phyloP scores from a whole-genome alignment of 345 rosid genomes.

The Salix arbutifolia region DNA sequence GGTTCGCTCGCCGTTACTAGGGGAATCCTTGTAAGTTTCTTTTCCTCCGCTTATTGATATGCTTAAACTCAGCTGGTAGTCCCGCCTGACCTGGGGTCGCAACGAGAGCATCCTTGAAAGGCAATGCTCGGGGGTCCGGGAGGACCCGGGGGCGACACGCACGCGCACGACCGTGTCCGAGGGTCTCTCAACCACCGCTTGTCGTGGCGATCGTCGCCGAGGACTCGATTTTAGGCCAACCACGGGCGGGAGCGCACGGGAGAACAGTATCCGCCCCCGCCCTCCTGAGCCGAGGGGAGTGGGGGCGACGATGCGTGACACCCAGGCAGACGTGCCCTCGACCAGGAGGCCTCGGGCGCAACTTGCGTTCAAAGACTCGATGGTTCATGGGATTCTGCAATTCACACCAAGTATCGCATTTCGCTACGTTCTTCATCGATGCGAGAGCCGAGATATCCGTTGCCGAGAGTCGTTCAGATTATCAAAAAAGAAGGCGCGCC shows the following conservation, averaged over 20 bases:
- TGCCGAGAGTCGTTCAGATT: too few relatives aligned
- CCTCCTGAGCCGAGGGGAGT: not conserved
- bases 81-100: not conserved
- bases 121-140: not conserved
- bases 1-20: too few relatives aligned
- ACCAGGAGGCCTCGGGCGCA: constrained; percentile 1
- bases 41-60: not conserved
- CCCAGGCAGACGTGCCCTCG: constrained; percentile 20
- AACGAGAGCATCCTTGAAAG: not conserved
- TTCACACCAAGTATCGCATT: too few relatives aligned
- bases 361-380: constrained; percentile 14
- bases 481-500: too few relatives aligned
- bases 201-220: not conserved
- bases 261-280: not conserved
- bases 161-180: not conserved
- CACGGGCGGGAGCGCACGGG: not conserved
- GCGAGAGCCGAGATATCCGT: too few relatives aligned
- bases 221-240: not conserved
- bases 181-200: not conserved
- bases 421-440: too few relatives aligned
- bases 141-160: not conserved
- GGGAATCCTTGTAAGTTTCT: constrained; percentile 9
- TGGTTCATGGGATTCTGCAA: not conserved
- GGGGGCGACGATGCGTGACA: constrained; percentile 12
- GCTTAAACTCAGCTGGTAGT: not conserved